Conservation (phyloP, 2,329 filamentous ascomycete species). For the Mycosphaerella sp. region DNA sequence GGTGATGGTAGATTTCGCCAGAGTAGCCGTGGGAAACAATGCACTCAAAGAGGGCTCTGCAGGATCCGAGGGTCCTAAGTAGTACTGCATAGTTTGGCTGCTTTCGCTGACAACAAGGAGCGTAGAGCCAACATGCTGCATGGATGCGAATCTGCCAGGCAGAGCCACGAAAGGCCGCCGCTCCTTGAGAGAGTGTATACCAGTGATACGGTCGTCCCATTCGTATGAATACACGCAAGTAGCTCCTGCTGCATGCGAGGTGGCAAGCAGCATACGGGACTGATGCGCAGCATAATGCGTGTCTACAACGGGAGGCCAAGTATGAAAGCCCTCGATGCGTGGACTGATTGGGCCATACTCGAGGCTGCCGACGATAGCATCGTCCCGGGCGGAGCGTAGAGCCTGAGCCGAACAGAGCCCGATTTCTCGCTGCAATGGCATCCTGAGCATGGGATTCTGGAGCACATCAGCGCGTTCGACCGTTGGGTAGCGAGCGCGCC, state of each 20-base stretch:
- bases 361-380: background rate
- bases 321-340: background rate
- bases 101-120: slow-evolving; percentile 1
- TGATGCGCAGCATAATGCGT: background rate
- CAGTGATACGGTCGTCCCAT: background rate
- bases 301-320: background rate
- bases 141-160: slow-evolving; percentile 1
- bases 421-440: slow-evolving; percentile 2
- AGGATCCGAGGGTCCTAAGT: background rate
- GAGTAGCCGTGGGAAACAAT: background rate
- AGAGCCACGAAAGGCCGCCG: background rate
- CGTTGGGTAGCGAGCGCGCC: slow-evolving; percentile 23
- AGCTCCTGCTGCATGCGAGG: background rate
- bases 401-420: background rate
- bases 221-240: background rate
- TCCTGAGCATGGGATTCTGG: background rate
- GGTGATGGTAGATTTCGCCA: background rate
- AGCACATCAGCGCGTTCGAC: slow-evolving; percentile 4
- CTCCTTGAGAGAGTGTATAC: background rate
- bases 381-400: background rate
- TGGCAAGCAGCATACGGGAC: slow-evolving; percentile 2
- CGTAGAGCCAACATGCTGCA: slow-evolving; percentile 1
- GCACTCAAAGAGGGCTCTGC: background rate
- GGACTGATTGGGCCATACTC: background rate
- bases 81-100: background rate